A percentile compares a stretch with the other conserved stretches of the same genome.
phyloP scores from a whole-genome alignment of 352 stramenopile species.

The Albugo laibachii region DNA sequence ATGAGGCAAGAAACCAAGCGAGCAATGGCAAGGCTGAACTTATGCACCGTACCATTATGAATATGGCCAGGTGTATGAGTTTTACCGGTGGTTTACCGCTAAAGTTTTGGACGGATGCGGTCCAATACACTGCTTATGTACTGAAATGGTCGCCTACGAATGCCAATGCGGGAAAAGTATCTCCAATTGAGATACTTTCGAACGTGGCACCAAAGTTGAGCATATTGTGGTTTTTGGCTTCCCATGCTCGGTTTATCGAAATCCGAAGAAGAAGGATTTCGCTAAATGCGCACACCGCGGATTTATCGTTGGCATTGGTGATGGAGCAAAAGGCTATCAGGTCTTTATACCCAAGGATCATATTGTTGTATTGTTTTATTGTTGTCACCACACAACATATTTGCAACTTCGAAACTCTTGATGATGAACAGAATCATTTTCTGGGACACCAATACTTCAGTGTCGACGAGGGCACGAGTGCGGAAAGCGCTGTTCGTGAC shows the following conservation, averaged over 20 bases:
- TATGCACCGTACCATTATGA: too few relatives aligned
- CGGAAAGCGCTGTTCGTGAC: too few relatives aligned
- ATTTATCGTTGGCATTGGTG: slow-evolving; percentile 5
- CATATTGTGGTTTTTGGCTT: slow-evolving; percentile 3
- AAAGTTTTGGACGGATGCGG: too few relatives aligned
- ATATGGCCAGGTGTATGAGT: too few relatives aligned
- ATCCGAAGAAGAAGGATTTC: slow-evolving; percentile 1
- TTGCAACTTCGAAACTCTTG: slow-evolving; percentile 4
- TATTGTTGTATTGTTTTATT: too few relatives aligned
- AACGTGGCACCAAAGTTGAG: not conserved
- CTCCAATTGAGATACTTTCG: too few relatives aligned
- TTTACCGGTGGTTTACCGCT: too few relatives aligned
- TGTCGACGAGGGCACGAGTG: too few relatives aligned
- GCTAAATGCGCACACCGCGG: not conserved
- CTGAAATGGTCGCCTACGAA: too few relatives aligned
- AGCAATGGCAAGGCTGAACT: too few relatives aligned
- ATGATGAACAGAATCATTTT: not conserved
- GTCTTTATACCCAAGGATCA: slow-evolving; percentile 7
- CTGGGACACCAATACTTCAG: slow-evolving; percentile 5
- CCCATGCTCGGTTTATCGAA: slow-evolving; percentile 1
- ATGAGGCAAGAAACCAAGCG: too few relatives aligned
- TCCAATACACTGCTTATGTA: too few relatives aligned
- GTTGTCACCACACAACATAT: slow-evolving; percentile 7
- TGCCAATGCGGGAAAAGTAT: slow-evolving; percentile 8
- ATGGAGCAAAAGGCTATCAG: slow-evolving; percentile 7